These are phyloP conservation scores for Pulveroboletus sp. DNA, from an alignment of 768 basidiomycete genomes.

Conservation along the genomic window DNA sequence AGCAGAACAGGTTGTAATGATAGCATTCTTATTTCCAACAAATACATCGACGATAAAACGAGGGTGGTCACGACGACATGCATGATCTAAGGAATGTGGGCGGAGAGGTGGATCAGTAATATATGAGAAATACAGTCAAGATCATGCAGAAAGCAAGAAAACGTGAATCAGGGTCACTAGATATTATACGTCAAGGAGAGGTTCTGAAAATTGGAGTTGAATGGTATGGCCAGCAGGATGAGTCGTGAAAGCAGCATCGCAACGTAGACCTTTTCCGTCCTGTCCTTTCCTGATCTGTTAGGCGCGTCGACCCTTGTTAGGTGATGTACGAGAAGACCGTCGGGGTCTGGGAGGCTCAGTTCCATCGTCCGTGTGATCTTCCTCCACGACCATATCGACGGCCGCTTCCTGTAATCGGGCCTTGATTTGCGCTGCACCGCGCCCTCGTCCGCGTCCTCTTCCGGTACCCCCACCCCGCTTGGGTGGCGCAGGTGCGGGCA, in stretches of 20 bases:
- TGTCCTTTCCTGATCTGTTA: background rate
- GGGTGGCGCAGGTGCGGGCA: background rate
- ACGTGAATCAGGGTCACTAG: constrained; percentile 7
- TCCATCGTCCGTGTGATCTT: constrained; percentile 25
- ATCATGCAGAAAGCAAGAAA: constrained; percentile 5
- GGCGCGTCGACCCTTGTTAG: constrained; percentile 28
- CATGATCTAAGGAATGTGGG: constrained; percentile 10
- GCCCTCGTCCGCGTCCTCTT: constrained; percentile 23
- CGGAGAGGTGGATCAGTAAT: constrained; percentile 1
- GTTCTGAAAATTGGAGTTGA: constrained; percentile 3
- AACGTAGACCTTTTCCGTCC: background rate
- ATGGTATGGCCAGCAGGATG: background rate
- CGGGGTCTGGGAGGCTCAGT: constrained; percentile 26
- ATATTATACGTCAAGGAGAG: background rate
- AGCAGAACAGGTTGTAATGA: background rate
- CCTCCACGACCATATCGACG: constrained; percentile 26
- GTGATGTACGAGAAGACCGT: constrained; percentile 32
- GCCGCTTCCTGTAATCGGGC: constrained; percentile 25
- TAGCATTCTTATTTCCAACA: constrained; percentile 4
- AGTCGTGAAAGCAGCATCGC: constrained; percentile 1
- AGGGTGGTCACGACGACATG: constrained; percentile 10
- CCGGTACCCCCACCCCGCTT: constrained; percentile 18
- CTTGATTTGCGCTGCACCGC: constrained; percentile 11
- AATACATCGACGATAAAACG: constrained; percentile 19
- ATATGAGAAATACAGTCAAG: constrained; percentile 12